phyloP scores from a whole-genome alignment of 2,329 filamentous ascomycete genomes.

The Diplodia seriata region DNA sequence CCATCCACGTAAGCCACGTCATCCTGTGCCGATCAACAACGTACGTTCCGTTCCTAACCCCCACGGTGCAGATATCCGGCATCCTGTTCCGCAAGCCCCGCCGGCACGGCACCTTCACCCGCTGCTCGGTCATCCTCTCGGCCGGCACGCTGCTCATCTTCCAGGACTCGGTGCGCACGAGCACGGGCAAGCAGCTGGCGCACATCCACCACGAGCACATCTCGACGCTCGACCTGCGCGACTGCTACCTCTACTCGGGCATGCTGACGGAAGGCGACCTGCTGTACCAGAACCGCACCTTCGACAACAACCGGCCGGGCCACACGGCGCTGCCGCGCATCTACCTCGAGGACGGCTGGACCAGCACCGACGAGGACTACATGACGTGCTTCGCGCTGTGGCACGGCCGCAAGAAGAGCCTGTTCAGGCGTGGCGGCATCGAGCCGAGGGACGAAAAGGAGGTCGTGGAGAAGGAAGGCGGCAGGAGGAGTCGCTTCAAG shows the following conservation, averaged over 20 bases:
- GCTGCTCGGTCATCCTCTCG: conserved; percentile 66
- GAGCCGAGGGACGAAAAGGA: conserved; percentile 36
- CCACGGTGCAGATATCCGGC: conserved; percentile 58
- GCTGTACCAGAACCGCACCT: conserved; percentile 69
- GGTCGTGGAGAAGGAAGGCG: conserved; percentile 14
- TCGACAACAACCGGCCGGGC: conserved; percentile 67
- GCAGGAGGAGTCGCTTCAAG: conserved; percentile 55
- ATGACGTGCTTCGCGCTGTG: conserved; percentile 72
- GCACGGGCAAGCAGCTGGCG: conserved; percentile 61
- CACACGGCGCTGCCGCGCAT: conserved; percentile 65
- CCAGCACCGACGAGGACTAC: conserved; percentile 68
- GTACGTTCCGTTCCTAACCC: background rate
- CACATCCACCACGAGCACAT: conserved; percentile 69
- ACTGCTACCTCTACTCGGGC: conserved; percentile 72
- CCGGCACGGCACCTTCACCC: conserved; percentile 66
- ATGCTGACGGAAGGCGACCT: conserved; percentile 66
- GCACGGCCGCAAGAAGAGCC: conserved; percentile 64
- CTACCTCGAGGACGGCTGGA: conserved; percentile 67
- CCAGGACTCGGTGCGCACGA: conserved; percentile 63
- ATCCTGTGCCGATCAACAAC: background rate
- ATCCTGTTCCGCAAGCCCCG: conserved; percentile 69
- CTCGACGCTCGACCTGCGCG: conserved; percentile 63
- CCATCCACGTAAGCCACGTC: conserved; percentile 53
- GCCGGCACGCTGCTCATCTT: conserved; percentile 69
- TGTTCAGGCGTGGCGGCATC: conserved; percentile 55